Evolutionary conservation across 2,329 filamentous ascomycete species (phyloP).

Genomic region (Graphiopsis chlorocephala): DNA sequence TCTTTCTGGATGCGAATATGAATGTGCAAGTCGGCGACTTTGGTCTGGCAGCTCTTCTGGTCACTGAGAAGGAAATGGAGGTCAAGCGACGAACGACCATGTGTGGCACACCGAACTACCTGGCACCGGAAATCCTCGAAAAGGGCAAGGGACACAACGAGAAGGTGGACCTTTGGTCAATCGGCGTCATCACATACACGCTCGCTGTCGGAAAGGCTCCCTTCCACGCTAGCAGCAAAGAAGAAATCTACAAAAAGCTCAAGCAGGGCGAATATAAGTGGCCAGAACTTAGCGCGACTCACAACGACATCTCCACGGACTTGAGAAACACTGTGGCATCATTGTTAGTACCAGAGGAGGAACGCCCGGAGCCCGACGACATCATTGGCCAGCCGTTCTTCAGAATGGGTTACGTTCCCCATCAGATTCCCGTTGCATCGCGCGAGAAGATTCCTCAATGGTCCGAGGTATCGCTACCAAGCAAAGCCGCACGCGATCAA

Average conservation of each 20-base stretch:
- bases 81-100: conserved; percentile 81
- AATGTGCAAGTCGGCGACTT: conserved; percentile 98
- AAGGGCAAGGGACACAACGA: conserved; percentile 96
- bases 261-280: conserved; percentile 74
- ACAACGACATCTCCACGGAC: conserved; percentile 70
- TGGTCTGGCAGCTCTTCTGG: conserved; percentile 83
- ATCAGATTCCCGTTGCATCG: conserved; percentile 45
- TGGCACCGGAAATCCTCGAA: conserved; percentile 92
- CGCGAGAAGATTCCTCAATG: conserved; percentile 47
- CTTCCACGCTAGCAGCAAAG: conserved; percentile 87
- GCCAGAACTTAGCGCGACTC: conserved; percentile 64
- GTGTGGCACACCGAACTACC: conserved; percentile 97
- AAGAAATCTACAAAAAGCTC: conserved; percentile 74
- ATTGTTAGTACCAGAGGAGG: conserved; percentile 72
- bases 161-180: conserved; percentile 97
- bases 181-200: conserved; percentile 97
- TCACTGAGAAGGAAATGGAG: conserved; percentile 87
- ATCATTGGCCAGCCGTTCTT: conserved; percentile 82
- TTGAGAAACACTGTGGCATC: conserved; percentile 75
- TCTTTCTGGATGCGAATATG: conserved; percentile 92
- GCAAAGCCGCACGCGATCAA: conserved; percentile 42
- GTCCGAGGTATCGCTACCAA: conserved; percentile 44
- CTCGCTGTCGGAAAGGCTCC: conserved; percentile 95
- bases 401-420: conserved; percentile 70
- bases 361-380: conserved; percentile 69